phyloP scores from a whole-genome alignment of 805 yeast species.

The Kodamaea sagamina region DNA sequence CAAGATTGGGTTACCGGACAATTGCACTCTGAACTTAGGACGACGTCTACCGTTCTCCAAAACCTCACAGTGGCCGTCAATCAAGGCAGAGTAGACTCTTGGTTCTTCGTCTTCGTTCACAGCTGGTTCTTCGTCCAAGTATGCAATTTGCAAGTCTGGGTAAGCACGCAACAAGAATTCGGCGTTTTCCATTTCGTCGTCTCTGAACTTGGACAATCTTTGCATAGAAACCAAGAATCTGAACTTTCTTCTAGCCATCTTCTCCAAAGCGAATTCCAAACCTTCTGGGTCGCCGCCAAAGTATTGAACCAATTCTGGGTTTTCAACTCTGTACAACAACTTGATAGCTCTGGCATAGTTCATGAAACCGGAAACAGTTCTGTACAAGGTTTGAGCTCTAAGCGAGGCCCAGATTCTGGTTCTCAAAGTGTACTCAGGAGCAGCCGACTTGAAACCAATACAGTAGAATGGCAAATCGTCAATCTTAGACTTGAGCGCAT shows the following conservation, averaged over 20 bases:
- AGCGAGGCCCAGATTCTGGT: slow-evolving; percentile 98
- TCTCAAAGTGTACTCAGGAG: slow-evolving; percentile 93
- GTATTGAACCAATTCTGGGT: slow-evolving; percentile 94
- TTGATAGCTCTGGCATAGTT: slow-evolving; percentile 96
- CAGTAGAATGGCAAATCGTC: slow-evolving; percentile 94
- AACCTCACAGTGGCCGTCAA: slow-evolving; percentile 77
- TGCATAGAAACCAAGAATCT: slow-evolving; percentile 85
- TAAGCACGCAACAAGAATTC: slow-evolving; percentile 80
- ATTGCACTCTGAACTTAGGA: slow-evolving; percentile 72
- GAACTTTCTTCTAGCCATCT: slow-evolving; percentile 83
- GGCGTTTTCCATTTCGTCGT: slow-evolving; percentile 76
- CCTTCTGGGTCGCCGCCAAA: slow-evolving; percentile 99
- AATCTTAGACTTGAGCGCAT: slow-evolving; percentile 75
- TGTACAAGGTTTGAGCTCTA: slow-evolving; percentile 93
- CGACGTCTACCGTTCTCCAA: slow-evolving; percentile 61
- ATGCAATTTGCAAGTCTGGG: slow-evolving; percentile 87
- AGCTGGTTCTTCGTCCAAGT: slow-evolving; percentile 90
- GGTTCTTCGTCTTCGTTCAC: slow-evolving; percentile 68
- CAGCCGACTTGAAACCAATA: slow-evolving; percentile 96
- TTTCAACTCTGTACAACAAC: slow-evolving; percentile 89
- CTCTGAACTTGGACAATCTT: slow-evolving; percentile 68
- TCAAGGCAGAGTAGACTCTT: slow-evolving; percentile 71
- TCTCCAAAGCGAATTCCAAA: slow-evolving; percentile 88
- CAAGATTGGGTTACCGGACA: slow-evolving; percentile 81
- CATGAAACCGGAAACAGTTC: slow-evolving; percentile 98